phyloP scores from a whole-genome alignment of 805 yeast genomes.

The Tetrapisispora fleetii region DNA sequence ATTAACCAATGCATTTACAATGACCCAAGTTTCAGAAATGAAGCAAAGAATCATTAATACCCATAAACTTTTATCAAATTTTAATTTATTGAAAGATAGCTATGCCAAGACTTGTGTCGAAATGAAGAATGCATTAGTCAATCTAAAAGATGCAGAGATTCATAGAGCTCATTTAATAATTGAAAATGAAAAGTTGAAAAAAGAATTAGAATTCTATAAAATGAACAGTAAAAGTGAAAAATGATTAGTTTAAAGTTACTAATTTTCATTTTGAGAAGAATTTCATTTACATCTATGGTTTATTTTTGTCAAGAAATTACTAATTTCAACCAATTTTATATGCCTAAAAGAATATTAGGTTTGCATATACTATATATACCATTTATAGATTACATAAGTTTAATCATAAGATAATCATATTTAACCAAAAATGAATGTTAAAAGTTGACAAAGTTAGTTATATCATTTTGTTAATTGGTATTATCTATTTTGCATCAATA shows the following conservation, averaged over 20 bases:
- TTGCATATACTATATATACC: conserved; percentile 1
- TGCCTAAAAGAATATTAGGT: not conserved
- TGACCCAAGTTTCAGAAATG: conserved; percentile 25
- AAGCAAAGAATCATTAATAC: conserved; percentile 27
- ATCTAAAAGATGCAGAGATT: conserved; percentile 30
- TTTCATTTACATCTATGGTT: not conserved
- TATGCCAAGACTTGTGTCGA: conserved; percentile 27
- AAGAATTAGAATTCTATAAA: conserved; percentile 14
- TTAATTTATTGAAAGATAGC: conserved; percentile 26
- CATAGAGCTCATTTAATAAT: conserved; percentile 29
- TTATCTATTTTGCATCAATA: no score
- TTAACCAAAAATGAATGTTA: not conserved
- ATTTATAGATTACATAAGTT: not conserved
- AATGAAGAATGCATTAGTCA: conserved; percentile 25
- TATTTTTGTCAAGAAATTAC: not conserved
- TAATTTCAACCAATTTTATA: not conserved
- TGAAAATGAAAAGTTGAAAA: conserved; percentile 31
- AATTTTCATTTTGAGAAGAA: not conserved
- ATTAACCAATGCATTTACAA: conserved; percentile 23
- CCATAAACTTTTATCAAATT: conserved; percentile 26
- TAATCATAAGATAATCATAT: not conserved
- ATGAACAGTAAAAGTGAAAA: not conserved
- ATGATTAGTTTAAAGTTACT: not conserved
- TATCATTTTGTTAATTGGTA: no score
- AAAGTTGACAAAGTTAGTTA: no score